Percentiles rank a stretch among this genome's conserved stretches.
Conservation (phyloP, 2,329 filamentous ascomycete genomes). For the Botrytis medusae region DNA sequence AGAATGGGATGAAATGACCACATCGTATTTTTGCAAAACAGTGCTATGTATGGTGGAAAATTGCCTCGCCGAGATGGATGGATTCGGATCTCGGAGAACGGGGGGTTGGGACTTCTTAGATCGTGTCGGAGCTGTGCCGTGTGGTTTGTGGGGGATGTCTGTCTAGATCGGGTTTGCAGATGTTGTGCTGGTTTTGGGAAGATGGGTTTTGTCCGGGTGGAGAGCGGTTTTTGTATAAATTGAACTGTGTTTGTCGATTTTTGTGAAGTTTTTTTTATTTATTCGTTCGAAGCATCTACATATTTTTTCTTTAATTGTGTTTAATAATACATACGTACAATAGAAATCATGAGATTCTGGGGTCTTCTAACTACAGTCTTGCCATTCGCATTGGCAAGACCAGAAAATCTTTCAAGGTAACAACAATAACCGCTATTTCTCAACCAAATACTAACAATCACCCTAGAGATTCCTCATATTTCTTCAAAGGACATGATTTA, state of each 20-base stretch:
- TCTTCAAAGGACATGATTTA: conserved; percentile 45
- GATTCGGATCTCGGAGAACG: not conserved
- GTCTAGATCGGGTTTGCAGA: too few species aligned
- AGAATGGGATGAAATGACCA: not conserved
- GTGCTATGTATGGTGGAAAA: not conserved
- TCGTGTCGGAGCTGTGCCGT: not conserved
- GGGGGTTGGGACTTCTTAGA: not conserved
- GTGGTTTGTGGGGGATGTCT: not conserved
- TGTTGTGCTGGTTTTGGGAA: not conserved
- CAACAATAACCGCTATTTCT: not conserved
- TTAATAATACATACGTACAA: not conserved
- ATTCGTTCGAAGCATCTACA: not conserved
- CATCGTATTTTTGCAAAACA: not conserved
- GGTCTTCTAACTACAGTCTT: conserved; percentile 11
- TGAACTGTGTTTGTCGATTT: not conserved
- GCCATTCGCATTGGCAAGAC: conserved; percentile 17
- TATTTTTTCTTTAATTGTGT: not conserved
- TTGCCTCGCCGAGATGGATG: not conserved
- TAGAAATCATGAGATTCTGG: conserved; percentile 10
- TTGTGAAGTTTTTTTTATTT: not conserved
- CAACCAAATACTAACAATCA: not conserved
- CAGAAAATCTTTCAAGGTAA: not conserved
- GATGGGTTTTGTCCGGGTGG: not conserved
- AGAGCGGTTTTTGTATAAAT: not conserved
- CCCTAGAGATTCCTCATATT: conserved; percentile 25